Evolutionary conservation across 2,329 filamentous ascomycete species (phyloP), one percentile per base, ranked within the genome.

Genomic region (Purpureocillium takamizusanense): DNA sequence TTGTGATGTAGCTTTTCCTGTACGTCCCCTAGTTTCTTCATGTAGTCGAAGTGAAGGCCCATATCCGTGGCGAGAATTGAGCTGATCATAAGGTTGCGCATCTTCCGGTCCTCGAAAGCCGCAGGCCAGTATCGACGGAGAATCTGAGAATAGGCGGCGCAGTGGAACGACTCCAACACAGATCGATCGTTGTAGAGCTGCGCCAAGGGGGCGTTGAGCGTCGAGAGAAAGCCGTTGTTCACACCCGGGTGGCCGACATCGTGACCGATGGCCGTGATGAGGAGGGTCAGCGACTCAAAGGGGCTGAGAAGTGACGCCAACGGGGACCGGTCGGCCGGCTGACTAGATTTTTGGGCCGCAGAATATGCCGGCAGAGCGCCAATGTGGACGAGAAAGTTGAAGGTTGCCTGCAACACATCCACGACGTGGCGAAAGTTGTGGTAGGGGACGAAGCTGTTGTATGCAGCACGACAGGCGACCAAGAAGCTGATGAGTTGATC

Each of bases 341-440:
- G 41, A 31, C 54, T 38, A 25, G 52, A 46, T 13, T 54, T 46
- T 14, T 58, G 56, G 2, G 57, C 55, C 4, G 74, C 31, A 14
- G 55, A 75, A 60, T 84, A 92, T 6, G 76, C 72, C 12, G 83
- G 83, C 36, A 94, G 66, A 27, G 79, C 78, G 40, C 86, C 85
- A 37, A 95, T 81, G 46, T 78, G 78, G 39, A 95, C 71, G 6
- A 97, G 75, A 55, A 95, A 95, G 63, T 83, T 81, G 59, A 95
- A 97, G 4, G 88, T 79, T 2, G 90, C 94, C 60, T 97, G 90
- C 38, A 97, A 71, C 21, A 98, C 92, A 61, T 98, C 92, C 44
- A 95, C 83, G 16, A 95, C 92, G 61, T 98, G 92, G 39, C 90
- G 84, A 59, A 97, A 98, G 62, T 98, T 98, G 68, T 98, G 92